A percentile compares a stretch with the other conserved stretches of the same genome.
phyloP scores from a whole-genome alignment of 495 filamentous ascomycete species.

The Clavariopsis aquatica region DNA sequence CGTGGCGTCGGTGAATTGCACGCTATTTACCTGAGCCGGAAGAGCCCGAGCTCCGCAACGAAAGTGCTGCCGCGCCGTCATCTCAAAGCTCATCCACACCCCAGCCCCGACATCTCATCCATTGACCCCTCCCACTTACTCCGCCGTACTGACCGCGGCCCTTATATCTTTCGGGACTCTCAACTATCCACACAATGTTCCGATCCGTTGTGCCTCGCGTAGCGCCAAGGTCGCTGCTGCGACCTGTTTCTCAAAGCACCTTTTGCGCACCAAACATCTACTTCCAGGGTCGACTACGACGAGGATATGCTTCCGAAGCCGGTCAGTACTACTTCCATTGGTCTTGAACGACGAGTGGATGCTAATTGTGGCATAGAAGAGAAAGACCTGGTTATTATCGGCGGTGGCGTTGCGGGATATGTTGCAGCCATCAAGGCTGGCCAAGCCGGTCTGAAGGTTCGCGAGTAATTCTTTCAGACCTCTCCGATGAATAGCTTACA shows the following conservation, averaged over 20 bases:
- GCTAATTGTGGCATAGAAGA: constrained; percentile 62
- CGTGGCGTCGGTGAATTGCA: constrained; percentile 2
- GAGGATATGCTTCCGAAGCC: constrained; percentile 72
- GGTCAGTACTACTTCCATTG: constrained; percentile 54
- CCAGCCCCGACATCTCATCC: constrained; percentile 28
- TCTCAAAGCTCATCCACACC: constrained; percentile 21
- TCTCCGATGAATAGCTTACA: constrained; percentile 19
- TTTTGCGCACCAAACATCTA: constrained; percentile 61
- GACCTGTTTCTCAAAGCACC: constrained; percentile 48
- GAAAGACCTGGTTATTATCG: constrained; percentile 91
- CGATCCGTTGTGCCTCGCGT: constrained; percentile 69
- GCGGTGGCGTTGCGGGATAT: constrained; percentile 97
- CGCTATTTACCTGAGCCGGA: constrained; percentile 7
- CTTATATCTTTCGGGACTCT: constrained; percentile 37
- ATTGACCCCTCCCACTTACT: constrained; percentile 36
- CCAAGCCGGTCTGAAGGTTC: constrained; percentile 94
- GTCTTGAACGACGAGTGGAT: not conserved
- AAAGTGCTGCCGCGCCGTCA: constrained; percentile 18
- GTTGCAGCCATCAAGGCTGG: constrained; percentile 99
- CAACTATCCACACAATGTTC: constrained; percentile 59
- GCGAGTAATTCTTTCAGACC: constrained; percentile 15
- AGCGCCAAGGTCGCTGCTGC: constrained; percentile 65
- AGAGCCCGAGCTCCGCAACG: constrained; percentile 20
- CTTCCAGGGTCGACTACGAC: constrained; percentile 61
- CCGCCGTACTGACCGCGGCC: constrained; percentile 36